Base-by-base conservation (phyloP, 306 rosid species). In the Glycyrrhiza uralensis region DNA sequence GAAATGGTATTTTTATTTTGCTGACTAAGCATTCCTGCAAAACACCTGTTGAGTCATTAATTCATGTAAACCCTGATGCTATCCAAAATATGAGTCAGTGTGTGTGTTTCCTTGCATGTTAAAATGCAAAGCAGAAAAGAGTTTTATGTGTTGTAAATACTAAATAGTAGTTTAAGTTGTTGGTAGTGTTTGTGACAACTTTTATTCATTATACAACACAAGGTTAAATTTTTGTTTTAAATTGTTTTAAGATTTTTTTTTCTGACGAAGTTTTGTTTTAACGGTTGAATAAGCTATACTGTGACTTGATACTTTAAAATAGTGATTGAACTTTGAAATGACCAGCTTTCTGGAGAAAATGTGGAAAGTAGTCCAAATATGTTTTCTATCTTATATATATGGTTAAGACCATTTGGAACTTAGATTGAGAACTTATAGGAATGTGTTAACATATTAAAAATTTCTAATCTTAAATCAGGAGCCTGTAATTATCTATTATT, bases 1-100 rank as follows among this genome's bases (percentile, higher is more conserved):
- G 12, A 44, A 38, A 23, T 60, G n/a, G 32, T 30, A 32, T 41
- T 45, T n/a, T 73, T 75, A 29, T 22, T 70, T 75, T 23, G 51
- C 29, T 50, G 15, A 23, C 71, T 49, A 41, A 71, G 15, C 55
- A 58, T 65, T 57, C 57, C 22, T 11, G 15, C 14, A 49, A 46
- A 45, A 35, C 36, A 57, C 56, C 20, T 50, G 4, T 12, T 26
- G 44, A 55, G 28, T 28, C 20, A 14, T 35, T 54, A 38, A 36
- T 38, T 29, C n/a, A 19, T 36, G 11, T 36, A 18, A 7, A 49
- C 58, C 15, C 9, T 18, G n/a, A 29, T 42, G 19, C 14, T 52
- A 17, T 60, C 28, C 33, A 7, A n/a, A 23, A 33, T 46, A 30
- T 1, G 1, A 26, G 29, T n/a, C n/a, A 13, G 26, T 0, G 29